Base-by-base conservation (phyloP, 257 asterid genomes). In the Mentha longifolia region DNA sequence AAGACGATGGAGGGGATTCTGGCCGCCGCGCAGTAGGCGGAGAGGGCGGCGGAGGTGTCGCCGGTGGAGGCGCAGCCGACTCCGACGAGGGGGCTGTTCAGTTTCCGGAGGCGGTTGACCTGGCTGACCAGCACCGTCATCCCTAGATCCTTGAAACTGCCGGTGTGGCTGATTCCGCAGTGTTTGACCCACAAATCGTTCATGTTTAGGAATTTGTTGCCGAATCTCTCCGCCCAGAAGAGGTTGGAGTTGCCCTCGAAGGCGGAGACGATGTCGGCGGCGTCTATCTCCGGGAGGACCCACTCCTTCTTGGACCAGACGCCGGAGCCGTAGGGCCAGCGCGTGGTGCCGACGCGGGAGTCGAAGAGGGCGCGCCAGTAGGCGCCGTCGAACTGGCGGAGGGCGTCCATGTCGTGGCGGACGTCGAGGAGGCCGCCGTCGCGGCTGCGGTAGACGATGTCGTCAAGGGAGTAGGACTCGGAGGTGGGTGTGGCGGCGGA, bases 41-140 rank as follows among this genome's bases (percentile, higher is more conserved):
- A 83, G 37, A 86, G 77, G 0, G 91, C 91, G 31, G 90, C 93
- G 0, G 93, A 87, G 6, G 93, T 87, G 65, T 85, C 93, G 2
- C 90, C 93, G 6, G 90, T 87, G 74, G 89, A 83, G 10, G 89
- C 90, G 69, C 94, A 87, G 19, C 89, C 94, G 2, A 87, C 89
- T 0, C 89, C 94, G 0, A 72, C 80, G 5, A 83, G 37, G 4
- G 87, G 77, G 9, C 78, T 71, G 64, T 77, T 79, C 75, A 81
- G 41, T 61, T 85, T 87, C 13, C 88, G 76, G 43, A 87, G 72
- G 55, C 89, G 50, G 28, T 87, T 83, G 31, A 87, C 93, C 67
- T 87, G 93, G 65, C 89, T 85, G 37, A 85, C 86, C 65, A 85
- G 51, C 58, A 87, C 89, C 0, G 87, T 87, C 90, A 87, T 87